Percentiles rank a stretch among this genome's conserved stretches.
Evolutionary conservation across 805 yeast genomes (phyloP).

Genomic region (Monosporozyma aquatica): DNA sequence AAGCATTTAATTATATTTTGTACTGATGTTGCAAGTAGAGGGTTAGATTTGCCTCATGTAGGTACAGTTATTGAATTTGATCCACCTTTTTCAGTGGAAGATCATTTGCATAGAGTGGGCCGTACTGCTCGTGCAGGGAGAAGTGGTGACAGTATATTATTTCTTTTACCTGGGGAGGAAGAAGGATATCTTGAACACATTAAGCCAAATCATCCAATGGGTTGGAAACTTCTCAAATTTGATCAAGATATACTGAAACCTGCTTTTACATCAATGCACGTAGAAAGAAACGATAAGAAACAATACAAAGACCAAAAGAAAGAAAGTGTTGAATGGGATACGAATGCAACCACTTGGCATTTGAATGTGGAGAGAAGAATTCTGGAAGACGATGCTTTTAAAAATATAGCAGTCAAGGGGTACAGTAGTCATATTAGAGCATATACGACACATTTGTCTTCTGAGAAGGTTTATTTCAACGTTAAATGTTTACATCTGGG

Average conservation of each 20-base stretch:
- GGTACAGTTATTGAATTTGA: conserved; percentile 85
- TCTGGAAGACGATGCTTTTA: conserved; percentile 52
- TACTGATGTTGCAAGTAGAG: conserved; percentile 97
- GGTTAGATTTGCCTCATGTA: conserved; percentile 83
- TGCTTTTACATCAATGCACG: conserved; percentile 26
- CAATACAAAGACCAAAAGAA: conserved; percentile 28
- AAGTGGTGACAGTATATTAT: conserved; percentile 65
- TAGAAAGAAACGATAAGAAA: conserved; percentile 27
- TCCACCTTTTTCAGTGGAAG: conserved; percentile 90
- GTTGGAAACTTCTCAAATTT: conserved; percentile 42
- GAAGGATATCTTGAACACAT: conserved; percentile 70
- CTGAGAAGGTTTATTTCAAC: conserved; percentile 74
- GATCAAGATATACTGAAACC: conserved; percentile 36
- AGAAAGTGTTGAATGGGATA: conserved; percentile 60
- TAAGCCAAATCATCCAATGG: conserved; percentile 46
- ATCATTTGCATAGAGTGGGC: conserved; percentile 93
- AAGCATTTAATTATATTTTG: conserved; percentile 69
- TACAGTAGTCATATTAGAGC: conserved; percentile 89
- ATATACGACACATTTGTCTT: conserved; percentile 83
- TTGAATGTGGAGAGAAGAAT: conserved; percentile 83
- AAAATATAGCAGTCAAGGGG: conserved; percentile 65
- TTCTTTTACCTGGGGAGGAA: conserved; percentile 81
- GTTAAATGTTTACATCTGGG: conserved; percentile 83
- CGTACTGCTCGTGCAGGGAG: conserved; percentile 98
- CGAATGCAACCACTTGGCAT: conserved; percentile 95